These are phyloP conservation scores for Violaceomyces palustris DNA, from an alignment of 1,284 basidiomycete genomes.

Conservation along the genomic window DNA sequence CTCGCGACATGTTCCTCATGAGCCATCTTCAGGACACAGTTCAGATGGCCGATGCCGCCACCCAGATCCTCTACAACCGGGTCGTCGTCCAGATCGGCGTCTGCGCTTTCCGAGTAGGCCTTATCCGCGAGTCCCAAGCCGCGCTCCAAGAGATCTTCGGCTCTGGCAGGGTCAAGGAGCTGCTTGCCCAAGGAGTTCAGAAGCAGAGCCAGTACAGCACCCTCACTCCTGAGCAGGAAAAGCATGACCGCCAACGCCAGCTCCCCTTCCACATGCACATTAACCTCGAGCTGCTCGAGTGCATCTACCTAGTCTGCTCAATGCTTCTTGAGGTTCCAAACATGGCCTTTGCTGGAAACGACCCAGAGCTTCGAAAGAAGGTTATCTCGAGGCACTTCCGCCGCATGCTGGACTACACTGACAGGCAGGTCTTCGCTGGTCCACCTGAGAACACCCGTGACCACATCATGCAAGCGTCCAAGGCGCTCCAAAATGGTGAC, in stretches of 20 bases:
- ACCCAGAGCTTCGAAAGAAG: conserved; percentile 68
- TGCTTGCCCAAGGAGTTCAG: conserved; percentile 93
- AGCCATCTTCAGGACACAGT: conserved; percentile 96
- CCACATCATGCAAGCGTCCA: conserved; percentile 98
- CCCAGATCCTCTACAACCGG: conserved; percentile 97
- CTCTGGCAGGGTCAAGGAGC: conserved; percentile 88
- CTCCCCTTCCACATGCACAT: conserved; percentile 99
- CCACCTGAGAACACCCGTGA: conserved; percentile 97
- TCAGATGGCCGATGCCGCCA: conserved; percentile 88
- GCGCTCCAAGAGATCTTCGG: conserved; percentile 94
- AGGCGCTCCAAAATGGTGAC: conserved; percentile 90
- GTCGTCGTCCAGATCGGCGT: conserved; percentile 95
- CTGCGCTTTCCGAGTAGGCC: conserved; percentile 89
- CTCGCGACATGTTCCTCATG: conserved; percentile 98
- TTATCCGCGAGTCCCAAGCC: conserved; percentile 88
- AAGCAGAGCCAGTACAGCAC: conserved; percentile 72
- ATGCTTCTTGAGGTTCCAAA: conserved; percentile 98
- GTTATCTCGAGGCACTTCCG: conserved; percentile 92
- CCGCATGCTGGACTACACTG: conserved; percentile 89
- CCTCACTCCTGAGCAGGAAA: conserved; percentile 89
- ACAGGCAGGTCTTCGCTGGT: conserved; percentile 94
- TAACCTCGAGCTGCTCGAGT: conserved; percentile 95
- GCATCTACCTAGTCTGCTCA: conserved; percentile 92
- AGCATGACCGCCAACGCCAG: conserved; percentile 88
- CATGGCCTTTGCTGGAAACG: conserved; percentile 87